phyloP scores from a whole-genome alignment of 2,329 filamentous ascomycete species.

The Venturia oleaginea region DNA sequence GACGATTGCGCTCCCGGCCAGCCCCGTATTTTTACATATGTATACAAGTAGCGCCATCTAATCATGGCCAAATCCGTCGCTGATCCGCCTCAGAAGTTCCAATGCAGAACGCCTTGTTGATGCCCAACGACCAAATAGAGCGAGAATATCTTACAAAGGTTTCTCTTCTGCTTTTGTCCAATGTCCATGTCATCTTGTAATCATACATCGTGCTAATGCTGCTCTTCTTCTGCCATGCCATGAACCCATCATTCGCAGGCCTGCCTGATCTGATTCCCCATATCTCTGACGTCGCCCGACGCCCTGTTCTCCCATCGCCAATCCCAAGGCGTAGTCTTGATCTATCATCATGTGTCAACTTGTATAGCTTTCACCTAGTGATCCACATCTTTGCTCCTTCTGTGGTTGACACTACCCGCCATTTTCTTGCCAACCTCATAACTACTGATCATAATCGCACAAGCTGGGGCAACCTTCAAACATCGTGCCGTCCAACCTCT shows the following conservation, averaged over 20 bases:
- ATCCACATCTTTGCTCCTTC: constrained; percentile 24
- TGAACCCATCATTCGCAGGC: no score
- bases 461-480: constrained; percentile 89
- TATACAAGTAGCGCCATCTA: background rate
- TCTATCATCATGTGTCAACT: background rate
- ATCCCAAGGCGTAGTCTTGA: background rate
- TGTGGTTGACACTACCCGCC: constrained; percentile 66
- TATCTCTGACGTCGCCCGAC: background rate
- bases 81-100: background rate
- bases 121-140: background rate
- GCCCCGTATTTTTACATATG: background rate
- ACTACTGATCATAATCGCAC: constrained; percentile 98
- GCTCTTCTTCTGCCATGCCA: background rate
- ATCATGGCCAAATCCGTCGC: background rate
- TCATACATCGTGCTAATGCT: background rate
- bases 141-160: background rate
- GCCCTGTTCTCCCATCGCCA: background rate
- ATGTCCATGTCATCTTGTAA: background rate
- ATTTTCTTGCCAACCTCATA: constrained; percentile 93
- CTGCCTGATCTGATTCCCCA: background rate
- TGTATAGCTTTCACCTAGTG: background rate
- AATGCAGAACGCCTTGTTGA: background rate
- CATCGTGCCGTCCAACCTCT: constrained; percentile 86
- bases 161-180: background rate
- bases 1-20: background rate